Conservation (phyloP, 2,329 filamentous ascomycete genomes). For the Eutypella sp. region DNA sequence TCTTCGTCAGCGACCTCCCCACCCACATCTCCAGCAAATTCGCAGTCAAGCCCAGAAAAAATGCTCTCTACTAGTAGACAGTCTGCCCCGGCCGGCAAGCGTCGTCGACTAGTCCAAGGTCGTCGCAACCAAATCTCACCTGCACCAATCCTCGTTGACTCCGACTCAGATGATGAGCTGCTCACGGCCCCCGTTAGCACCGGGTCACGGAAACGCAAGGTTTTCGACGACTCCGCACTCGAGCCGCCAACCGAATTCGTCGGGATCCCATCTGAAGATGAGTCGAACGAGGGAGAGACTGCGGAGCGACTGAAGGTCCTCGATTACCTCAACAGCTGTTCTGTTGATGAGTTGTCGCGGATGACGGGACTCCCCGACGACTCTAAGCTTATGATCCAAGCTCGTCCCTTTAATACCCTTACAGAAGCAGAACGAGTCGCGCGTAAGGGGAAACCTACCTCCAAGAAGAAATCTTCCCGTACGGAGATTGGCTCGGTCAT, state of each 20-base stretch:
- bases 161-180: constrained; percentile 11
- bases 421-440: constrained; percentile 63
- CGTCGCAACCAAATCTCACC: constrained; percentile 16
- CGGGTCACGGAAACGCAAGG: constrained; percentile 19
- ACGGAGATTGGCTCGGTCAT: constrained; percentile 26
- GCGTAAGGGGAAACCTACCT: constrained; percentile 19
- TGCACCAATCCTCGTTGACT: constrained; percentile 14
- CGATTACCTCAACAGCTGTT: constrained; percentile 77
- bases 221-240: constrained; percentile 8
- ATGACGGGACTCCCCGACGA: constrained; percentile 70
- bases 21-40: constrained; percentile 20
- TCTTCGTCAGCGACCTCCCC: constrained; percentile 26
- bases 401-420: constrained; percentile 33
- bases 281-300: constrained; percentile 4
- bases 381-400: constrained; percentile 45
- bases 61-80: constrained; percentile 1
- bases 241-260: constrained; percentile 5
- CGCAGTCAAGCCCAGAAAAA: constrained; percentile 1
- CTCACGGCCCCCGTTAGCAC: constrained; percentile 1
- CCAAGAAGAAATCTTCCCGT: constrained; percentile 29
- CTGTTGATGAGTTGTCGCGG: constrained; percentile 70
- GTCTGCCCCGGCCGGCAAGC: constrained; percentile 6
- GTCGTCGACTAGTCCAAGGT: constrained; percentile 21
- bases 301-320: constrained; percentile 53
- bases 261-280: constrained; percentile 2